Evolutionary conservation across 495 filamentous ascomycete species (phyloP).

Genomic region (Terfezia boudieri): DNA sequence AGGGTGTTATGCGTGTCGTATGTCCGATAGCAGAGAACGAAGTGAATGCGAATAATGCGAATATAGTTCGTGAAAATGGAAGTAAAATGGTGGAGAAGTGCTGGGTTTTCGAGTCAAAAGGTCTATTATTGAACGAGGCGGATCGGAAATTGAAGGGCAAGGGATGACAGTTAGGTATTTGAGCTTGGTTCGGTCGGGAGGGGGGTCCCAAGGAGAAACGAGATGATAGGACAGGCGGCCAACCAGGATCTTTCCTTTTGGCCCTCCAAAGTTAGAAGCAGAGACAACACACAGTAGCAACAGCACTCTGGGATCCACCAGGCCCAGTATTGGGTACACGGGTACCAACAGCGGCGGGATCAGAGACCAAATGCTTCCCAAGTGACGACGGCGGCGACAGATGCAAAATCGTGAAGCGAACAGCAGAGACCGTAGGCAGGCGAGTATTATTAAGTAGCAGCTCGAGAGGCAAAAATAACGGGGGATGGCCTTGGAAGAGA

Average conservation of each 20-base stretch:
- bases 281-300: not conserved
- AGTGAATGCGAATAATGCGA: not conserved
- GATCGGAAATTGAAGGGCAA: slow-evolving; percentile 1
- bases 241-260: not conserved
- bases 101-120: too few relatives aligned
- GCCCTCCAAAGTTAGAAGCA: not conserved
- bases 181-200: not conserved
- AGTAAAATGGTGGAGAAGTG: not conserved
- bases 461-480: too few relatives aligned
- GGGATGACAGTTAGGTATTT: not conserved
- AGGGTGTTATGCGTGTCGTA: too few relatives aligned
- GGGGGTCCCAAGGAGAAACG: not conserved
- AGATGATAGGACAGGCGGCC: not conserved
- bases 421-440: too few relatives aligned
- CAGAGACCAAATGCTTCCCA: not conserved
- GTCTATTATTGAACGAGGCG: not conserved
- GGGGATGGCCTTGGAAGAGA: too few relatives aligned
- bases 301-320: not conserved
- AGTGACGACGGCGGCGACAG: too few relatives aligned
- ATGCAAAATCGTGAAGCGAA: too few relatives aligned
- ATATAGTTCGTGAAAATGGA: not conserved
- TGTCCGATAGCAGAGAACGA: not conserved
- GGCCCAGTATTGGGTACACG: not conserved
- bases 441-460: too few relatives aligned
- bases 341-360: not conserved